Percentiles rank a stretch among this genome's conserved stretches.
Conservation (phyloP, 2,329 filamentous ascomycete genomes). For the Pseudocercospora fuligena region DNA sequence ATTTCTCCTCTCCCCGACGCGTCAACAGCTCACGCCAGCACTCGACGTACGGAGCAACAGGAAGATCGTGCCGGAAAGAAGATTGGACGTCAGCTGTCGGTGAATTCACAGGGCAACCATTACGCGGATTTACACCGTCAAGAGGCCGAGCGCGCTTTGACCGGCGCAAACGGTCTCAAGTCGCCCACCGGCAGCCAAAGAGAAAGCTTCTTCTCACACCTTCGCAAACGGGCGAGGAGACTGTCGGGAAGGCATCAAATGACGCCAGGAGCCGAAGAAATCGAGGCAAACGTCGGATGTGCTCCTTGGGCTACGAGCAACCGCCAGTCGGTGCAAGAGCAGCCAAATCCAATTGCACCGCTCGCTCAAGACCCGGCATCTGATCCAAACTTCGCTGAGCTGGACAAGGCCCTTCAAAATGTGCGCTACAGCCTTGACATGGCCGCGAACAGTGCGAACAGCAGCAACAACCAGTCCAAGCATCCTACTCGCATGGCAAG, state of each 20-base stretch:
- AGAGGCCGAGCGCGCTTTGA: constrained; percentile 88
- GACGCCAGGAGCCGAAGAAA: constrained; percentile 79
- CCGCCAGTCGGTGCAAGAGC: constrained; percentile 71
- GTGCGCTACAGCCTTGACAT: constrained; percentile 64
- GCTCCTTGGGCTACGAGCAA: constrained; percentile 77
- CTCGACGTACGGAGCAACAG: constrained; percentile 54
- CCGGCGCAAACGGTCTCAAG: constrained; percentile 74
- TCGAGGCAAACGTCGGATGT: constrained; percentile 91
- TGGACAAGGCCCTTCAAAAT: constrained; percentile 65
- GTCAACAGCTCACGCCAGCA: constrained; percentile 85
- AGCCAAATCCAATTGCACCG: constrained; percentile 60
- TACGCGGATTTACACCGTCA: constrained; percentile 88
- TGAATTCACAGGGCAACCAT: constrained; percentile 90
- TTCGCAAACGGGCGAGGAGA: constrained; percentile 88
- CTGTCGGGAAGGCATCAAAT: constrained; percentile 90
- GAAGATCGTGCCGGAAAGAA: constrained; percentile 78
- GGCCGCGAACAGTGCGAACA: constrained; percentile 32
- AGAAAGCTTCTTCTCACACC: constrained; percentile 97
- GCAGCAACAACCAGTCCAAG: constrained; percentile 42
- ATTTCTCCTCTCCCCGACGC: constrained; percentile 96
- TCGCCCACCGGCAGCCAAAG: constrained; percentile 82
- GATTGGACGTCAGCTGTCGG: constrained; percentile 90
- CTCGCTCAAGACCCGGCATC: constrained; percentile 50
- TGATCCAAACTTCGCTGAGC: constrained; percentile 61
- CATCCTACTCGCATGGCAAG: constrained; percentile 45